Evolutionary conservation across 1,284 basidiomycete genomes (phyloP), one percentile per base, ranked within the genome.

Genomic region (Leccinum solheimii): DNA sequence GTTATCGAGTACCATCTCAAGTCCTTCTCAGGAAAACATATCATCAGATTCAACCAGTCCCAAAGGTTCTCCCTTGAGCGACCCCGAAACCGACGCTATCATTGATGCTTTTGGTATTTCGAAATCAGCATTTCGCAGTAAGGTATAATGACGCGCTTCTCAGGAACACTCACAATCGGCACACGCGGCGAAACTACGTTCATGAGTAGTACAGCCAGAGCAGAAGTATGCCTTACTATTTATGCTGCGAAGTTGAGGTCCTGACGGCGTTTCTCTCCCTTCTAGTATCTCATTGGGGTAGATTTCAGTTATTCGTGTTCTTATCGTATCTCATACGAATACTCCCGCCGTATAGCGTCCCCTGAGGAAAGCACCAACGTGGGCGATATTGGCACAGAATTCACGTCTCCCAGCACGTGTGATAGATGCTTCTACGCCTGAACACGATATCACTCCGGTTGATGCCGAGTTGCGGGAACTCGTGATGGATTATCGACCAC

Each of bases 121-220:
- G 50, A 43, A 27, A n/a, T 11, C 14, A 36, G 19, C 13, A 3
- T 40, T 5, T 45, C 54, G 21, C 1, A 10, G 16, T 53, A 38
- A 43, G 23, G 34, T 57, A 55, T 36, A 48, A 32, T 58, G 27
- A 64, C 49, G 3, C 27, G 26, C 19, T 62, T 14, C 27, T 52
- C 49, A 86, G 86, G 87, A 14, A 88, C 87, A 16, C 73, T 90
- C 40, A 83, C 82, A 6, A 78, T 88, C 11, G 83, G 83, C 11
- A 68, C 78, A 30, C 73, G 81, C 49, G 86, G 85, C 0, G 84
- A 84, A 68, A 78, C 82, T 1, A 79, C 72, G 49, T 88, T 86
- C 69, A 79, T 85, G 63, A 86, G 87, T 16, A 80, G 82, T 60
- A 88, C 86, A 2, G 84, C 87, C 2, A 80, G 86, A 23, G 80